Conservation (phyloP, 1,284 basidiomycete species). For the Schizophyllum amplum region DNA sequence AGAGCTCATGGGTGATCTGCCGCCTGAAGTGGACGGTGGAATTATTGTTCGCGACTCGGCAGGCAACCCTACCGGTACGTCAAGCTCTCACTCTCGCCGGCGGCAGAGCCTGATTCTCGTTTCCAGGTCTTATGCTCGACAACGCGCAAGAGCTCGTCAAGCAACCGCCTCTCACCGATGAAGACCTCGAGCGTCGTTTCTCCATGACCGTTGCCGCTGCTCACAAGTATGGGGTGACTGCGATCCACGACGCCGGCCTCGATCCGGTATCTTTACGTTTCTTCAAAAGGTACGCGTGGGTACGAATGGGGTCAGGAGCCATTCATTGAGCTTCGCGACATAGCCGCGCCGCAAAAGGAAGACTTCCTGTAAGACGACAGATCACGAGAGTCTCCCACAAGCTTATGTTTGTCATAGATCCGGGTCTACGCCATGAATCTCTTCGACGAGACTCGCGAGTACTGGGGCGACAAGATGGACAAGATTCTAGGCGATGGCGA, state of each 20-base stretch:
- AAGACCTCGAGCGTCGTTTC: slow-evolving; percentile 57
- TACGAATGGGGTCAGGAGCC: slow-evolving; percentile 2
- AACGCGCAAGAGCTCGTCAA: slow-evolving; percentile 63
- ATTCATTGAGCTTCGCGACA: slow-evolving; percentile 6
- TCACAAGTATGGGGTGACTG: slow-evolving; percentile 64
- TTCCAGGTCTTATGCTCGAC: slow-evolving; percentile 57
- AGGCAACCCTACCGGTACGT: slow-evolving; percentile 69
- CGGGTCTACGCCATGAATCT: slow-evolving; percentile 69
- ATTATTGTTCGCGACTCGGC: slow-evolving; percentile 61
- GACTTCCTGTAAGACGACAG: slow-evolving; percentile 45
- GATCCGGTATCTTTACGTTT: slow-evolving; percentile 63
- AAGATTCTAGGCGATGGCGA: slow-evolving; percentile 51
- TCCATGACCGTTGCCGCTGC: slow-evolving; percentile 59
- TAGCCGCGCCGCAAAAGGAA: slow-evolving; percentile 52
- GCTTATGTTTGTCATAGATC: slow-evolving; percentile 32
- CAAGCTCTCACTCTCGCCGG: too few species aligned
- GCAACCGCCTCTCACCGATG: slow-evolving; percentile 57
- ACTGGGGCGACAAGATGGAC: slow-evolving; percentile 64
- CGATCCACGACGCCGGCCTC: slow-evolving; percentile 80
- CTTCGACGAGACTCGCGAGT: slow-evolving; percentile 62
- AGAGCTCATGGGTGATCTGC: slow-evolving; percentile 50
- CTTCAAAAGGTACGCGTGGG: slow-evolving; percentile 51
- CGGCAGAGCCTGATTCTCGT: slow-evolving; percentile 3
- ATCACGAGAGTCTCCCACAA: neutral
- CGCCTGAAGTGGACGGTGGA: slow-evolving; percentile 69